Base-by-base conservation (phyloP, 371 early-diverging fungal species). In the Actinomortierella wolfii region DNA sequence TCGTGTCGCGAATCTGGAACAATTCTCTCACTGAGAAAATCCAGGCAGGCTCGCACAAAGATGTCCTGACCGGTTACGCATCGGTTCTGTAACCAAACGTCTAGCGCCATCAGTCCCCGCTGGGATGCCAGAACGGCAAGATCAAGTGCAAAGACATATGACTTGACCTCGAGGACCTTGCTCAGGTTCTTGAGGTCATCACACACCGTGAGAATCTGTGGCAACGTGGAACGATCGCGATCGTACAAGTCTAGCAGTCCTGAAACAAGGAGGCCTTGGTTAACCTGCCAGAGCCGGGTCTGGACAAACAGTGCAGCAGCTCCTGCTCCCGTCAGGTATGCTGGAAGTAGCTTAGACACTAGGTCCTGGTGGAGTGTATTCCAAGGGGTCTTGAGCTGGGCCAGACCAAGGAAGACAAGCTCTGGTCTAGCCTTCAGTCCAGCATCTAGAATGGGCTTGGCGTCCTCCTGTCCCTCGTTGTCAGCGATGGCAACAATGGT, bases 11-110 rank as follows among this genome's bases (percentile, higher is more conserved):
- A 28, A 28, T 86, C 83, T 39, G 80, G 67, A 14, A 80, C 76
- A 3, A 91, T 77, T 64, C 93, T 91, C 40, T 87, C 87, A 34
- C 78, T 78, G 42, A 96, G 67, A 66, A 92, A 94, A n/a, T 91
- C 92, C 57, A 96, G 69, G 57, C 89, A 89, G 1, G 89, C 86
- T 24, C 81, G 79, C 41, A 88, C 66, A 76, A 96, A 96, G 15
- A 75, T 51, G 52, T 89, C 89, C 7, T 89, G 88, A 44, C 87
- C 84, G 14, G 87, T 81, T 0, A 61, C 62, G 4, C 93, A 83
- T 50, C 88, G 86, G 47, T 92, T 94, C 56, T 81, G 86, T 20
- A 96, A 77, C 94, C 95, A 96, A 68, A 92, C 94, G 59, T 94
- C 96, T 5, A 96, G 70, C 51, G 92, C 93, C 1, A 96, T 76